Evolutionary conservation across 768 basidiomycete genomes (phyloP).

Genomic region (Pholiota microspora): DNA sequence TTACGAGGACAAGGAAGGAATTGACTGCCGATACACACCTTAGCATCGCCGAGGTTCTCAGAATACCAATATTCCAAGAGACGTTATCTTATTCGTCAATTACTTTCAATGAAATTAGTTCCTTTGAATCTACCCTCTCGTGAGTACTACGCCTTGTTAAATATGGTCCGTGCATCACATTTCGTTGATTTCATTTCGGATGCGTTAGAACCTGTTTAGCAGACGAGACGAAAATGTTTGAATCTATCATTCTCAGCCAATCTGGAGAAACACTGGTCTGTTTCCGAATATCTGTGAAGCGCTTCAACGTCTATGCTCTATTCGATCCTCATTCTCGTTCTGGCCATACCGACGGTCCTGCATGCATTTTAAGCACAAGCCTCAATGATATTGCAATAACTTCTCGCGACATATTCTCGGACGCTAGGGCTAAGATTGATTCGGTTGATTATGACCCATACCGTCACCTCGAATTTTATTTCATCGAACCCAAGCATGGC

Average conservation of each 20-base stretch:
- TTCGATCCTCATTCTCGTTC: slow-evolving; percentile 17
- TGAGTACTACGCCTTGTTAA: background rate
- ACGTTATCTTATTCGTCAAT: background rate
- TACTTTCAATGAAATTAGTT: background rate
- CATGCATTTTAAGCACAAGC: slow-evolving; percentile 11
- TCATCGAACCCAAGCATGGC: slow-evolving; percentile 1
- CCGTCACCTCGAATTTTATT: background rate
- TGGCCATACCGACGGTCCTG: slow-evolving; percentile 14
- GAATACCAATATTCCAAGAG: slow-evolving; percentile 20
- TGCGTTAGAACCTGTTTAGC: slow-evolving; percentile 16
- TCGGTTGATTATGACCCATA: background rate
- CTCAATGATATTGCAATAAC: slow-evolving; percentile 8
- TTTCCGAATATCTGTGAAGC: slow-evolving; percentile 12
- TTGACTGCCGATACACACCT: slow-evolving; percentile 5
- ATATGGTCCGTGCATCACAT: background rate
- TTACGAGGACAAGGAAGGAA: slow-evolving; percentile 6
- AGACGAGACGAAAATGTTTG: slow-evolving; percentile 3
- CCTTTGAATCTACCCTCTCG: slow-evolving; percentile 5
- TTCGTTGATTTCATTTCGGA: too few species aligned
- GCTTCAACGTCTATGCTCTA: slow-evolving; percentile 9
- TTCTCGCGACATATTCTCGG: background rate
- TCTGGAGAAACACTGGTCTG: slow-evolving; percentile 14
- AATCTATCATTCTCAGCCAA: slow-evolving; percentile 10
- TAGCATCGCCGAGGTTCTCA: slow-evolving; percentile 15
- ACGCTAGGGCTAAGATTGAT: background rate